A percentile compares a stretch with the other conserved stretches of the same genome.
These are phyloP conservation scores for Phytophthora melonis DNA, from an alignment of 352 stramenopile species.

Conservation along the genomic window DNA sequence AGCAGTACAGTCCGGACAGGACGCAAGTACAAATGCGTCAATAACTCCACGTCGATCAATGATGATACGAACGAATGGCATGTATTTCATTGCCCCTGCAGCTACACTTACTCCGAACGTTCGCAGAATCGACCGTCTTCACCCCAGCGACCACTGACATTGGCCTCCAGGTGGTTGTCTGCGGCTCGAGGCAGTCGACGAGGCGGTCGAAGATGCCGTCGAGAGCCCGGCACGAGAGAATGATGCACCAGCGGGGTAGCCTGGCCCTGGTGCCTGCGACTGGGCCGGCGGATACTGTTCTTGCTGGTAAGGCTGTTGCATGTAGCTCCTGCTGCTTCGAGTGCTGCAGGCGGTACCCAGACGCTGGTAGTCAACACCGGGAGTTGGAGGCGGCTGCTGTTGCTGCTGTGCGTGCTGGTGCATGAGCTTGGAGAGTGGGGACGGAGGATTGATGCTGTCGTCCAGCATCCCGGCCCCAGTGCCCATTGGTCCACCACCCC, in stretches of 20 bases:
- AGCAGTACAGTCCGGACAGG: too few relatives aligned
- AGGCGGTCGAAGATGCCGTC: conserved; percentile 26
- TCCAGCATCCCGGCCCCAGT: neutral
- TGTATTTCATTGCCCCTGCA: neutral
- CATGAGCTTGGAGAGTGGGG: conserved; percentile 80
- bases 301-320: conserved; percentile 10
- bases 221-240: conserved; percentile 34
- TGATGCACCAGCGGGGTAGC: conserved; percentile 11
- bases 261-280: neutral
- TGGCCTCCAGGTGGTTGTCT: conserved; percentile 70
- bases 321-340: conserved; percentile 26
- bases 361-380: conserved; percentile 24
- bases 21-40: too few relatives aligned
- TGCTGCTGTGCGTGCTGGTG: conserved; percentile 56
- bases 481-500: conserved; percentile 7
- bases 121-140: neutral
- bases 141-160: conserved; percentile 66
- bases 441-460: conserved; percentile 47
- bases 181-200: conserved; percentile 26
- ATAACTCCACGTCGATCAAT: too few relatives aligned
- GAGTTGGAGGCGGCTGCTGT: conserved; percentile 21
- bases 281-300: conserved; percentile 5
- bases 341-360: conserved; percentile 24
- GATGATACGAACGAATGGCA: neutral
- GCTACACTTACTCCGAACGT: neutral